Evolutionary conservation across 495 filamentous ascomycete genomes (phyloP).

Genomic region (Tricharina praecox): DNA sequence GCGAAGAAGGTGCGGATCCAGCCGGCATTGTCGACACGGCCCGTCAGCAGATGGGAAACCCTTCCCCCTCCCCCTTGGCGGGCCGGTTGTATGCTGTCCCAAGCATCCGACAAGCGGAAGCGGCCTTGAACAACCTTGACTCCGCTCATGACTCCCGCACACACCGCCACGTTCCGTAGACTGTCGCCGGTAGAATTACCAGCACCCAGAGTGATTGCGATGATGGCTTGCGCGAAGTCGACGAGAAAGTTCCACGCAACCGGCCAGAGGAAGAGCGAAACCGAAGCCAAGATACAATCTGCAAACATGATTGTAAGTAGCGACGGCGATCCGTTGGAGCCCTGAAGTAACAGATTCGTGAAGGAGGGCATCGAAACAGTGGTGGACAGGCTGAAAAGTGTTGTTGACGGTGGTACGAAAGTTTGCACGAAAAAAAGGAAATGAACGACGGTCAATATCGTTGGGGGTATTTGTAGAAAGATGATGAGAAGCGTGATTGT

Average conservation of each 20-base stretch:
- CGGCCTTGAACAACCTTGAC: slow-evolving; percentile 44
- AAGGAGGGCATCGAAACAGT: slow-evolving; percentile 36
- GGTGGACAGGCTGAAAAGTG: slow-evolving; percentile 33
- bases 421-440: slow-evolving; percentile 85
- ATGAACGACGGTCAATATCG: slow-evolving; percentile 77
- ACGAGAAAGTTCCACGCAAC: slow-evolving; percentile 75
- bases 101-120: slow-evolving; percentile 36
- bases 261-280: slow-evolving; percentile 83
- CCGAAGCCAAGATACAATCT: slow-evolving; percentile 52
- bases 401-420: slow-evolving; percentile 62
- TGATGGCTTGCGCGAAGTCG: slow-evolving; percentile 90
- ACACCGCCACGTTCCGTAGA: slow-evolving; percentile 56
- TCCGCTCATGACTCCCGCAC: slow-evolving; percentile 58
- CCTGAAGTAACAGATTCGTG: slow-evolving; percentile 27
- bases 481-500: slow-evolving; percentile 97
- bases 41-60: not conserved
- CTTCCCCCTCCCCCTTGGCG: not conserved
- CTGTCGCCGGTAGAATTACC: slow-evolving; percentile 61
- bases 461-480: slow-evolving; percentile 86
- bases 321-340: slow-evolving; percentile 25
- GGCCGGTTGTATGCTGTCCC: slow-evolving; percentile 26
- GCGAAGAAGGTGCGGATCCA: slow-evolving; percentile 51
- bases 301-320: slow-evolving; percentile 57
- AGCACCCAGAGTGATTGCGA: slow-evolving; percentile 70
- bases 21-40: slow-evolving; percentile 31